Conservation (phyloP, 768 basidiomycete genomes). For the Hemileccinum impolitum region DNA sequence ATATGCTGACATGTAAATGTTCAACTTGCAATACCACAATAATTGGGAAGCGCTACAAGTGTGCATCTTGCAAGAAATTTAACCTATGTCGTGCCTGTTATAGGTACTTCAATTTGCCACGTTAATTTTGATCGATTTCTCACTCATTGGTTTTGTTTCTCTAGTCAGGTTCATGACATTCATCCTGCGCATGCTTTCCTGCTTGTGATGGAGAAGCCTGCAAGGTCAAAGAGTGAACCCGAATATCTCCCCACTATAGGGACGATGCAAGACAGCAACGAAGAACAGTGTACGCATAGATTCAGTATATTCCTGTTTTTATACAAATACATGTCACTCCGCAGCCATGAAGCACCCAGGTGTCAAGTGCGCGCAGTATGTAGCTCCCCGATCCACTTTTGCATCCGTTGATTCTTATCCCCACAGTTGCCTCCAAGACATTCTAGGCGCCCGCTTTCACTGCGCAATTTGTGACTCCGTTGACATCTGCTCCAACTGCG, state of each 20-base stretch:
- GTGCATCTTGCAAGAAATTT: conserved; percentile 75
- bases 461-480: conserved; percentile 85
- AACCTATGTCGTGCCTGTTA: conserved; percentile 83
- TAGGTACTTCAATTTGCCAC: conserved; percentile 43
- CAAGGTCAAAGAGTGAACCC: conserved; percentile 39
- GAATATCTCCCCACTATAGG: conserved; percentile 27
- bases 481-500: conserved; percentile 86
- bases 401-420: not conserved
- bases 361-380: conserved; percentile 85
- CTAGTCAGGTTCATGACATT: conserved; percentile 84
- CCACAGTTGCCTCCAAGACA: conserved; percentile 78
- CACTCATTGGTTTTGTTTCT: not conserved
- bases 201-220: conserved; percentile 63
- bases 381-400: conserved; percentile 8
- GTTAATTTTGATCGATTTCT: not conserved
- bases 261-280: conserved; percentile 39
- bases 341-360: conserved; percentile 75
- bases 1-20: conserved; percentile 60
- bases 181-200: conserved; percentile 90
- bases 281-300: conserved; percentile 56
- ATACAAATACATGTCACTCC: conserved; percentile 2
- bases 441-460: conserved; percentile 89
- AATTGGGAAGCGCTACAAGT: conserved; percentile 72
- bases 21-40: conserved; percentile 75
- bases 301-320: not conserved